Percentiles rank a stretch among this genome's conserved stretches.
Conservation (phyloP, 1,139 yeast genomes). For the Geotrichum aggregatum region DNA sequence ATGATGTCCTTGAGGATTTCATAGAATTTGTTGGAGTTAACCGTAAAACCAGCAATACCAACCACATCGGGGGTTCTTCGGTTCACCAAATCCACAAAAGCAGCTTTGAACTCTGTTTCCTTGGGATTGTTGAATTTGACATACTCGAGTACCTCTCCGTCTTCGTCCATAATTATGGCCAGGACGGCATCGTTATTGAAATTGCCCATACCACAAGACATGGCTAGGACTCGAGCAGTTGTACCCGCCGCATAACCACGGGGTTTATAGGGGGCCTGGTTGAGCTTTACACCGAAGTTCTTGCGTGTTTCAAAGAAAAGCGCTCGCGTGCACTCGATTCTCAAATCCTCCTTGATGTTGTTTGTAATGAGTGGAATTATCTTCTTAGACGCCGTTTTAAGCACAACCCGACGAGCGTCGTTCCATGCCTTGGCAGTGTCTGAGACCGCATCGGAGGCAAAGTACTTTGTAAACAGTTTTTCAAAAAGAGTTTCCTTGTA, state of each 20-base stretch:
- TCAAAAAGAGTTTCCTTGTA: constrained; percentile 47
- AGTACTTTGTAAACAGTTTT: constrained; percentile 52
- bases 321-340: constrained; percentile 70
- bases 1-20: constrained; percentile 58
- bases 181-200: constrained; percentile 78
- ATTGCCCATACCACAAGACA: constrained; percentile 84
- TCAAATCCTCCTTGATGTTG: constrained; percentile 78
- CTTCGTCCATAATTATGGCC: constrained; percentile 73
- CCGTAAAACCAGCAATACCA: constrained; percentile 84
- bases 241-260: constrained; percentile 73
- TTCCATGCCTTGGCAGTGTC: constrained; percentile 83
- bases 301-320: constrained; percentile 68
- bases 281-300: constrained; percentile 63
- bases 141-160: constrained; percentile 71
- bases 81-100: constrained; percentile 52
- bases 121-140: constrained; percentile 75
- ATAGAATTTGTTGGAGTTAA: constrained; percentile 59
- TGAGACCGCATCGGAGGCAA: constrained; percentile 79
- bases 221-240: constrained; percentile 73
- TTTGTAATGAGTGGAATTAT: constrained; percentile 64
- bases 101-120: constrained; percentile 53
- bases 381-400: constrained; percentile 63
- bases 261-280: constrained; percentile 92
- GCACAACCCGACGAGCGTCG: constrained; percentile 61
- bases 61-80: constrained; percentile 75